Evolutionary conservation across 495 filamentous ascomycete genomes (phyloP), one percentile per base, ranked within the genome.

Genomic region (Glarea lozoyensis): DNA sequence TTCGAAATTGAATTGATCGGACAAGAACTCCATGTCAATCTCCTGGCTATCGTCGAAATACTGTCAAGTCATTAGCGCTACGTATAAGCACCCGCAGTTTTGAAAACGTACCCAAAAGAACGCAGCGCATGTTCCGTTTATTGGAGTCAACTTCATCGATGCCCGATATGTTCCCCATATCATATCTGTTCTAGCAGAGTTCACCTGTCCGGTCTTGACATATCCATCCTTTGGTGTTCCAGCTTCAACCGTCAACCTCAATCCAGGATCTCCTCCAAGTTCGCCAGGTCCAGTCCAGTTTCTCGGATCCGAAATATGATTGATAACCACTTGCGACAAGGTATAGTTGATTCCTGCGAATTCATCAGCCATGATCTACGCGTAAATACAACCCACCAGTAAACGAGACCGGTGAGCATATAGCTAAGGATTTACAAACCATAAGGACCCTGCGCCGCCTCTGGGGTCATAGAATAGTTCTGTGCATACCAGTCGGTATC

Each of bases 11-110:
- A 79, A 79, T 39, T 84, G 67, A 4, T 63, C 57, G 18, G 79
- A 79, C 12, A 88, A 68, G 55, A 84, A 79, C 46, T 88, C 84
- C 59, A 88, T 75, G 57, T 88, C 84, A 46, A 87, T 84, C 50
- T 88, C 84, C 57, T 85, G 81, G 3, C 78, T 81, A 57, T 88
- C 75, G 56, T 87, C 84, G 57, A 71, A 71, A 61, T 83, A 88
- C 79, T 82, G 41, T 10, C 12, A 11, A 7, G 16, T 24, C 10
- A 25, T 39, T 40, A 54, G 33, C 16, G 39, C 47, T 34, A 40
- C 43, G 9, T 24, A 23, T 6, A 30, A 9, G 17, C 16, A 13
- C 17, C 4, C 5, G 17, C 17, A 6, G 31, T 13, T 6, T 4
- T 34, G 17, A 7, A 15, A 37, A 55, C 67, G 22, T 63, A 86